Percentiles rank a stretch among this genome's conserved stretches.
phyloP scores from a whole-genome alignment of 73 alveolate genomes.

The Stentor roeselii region DNA sequence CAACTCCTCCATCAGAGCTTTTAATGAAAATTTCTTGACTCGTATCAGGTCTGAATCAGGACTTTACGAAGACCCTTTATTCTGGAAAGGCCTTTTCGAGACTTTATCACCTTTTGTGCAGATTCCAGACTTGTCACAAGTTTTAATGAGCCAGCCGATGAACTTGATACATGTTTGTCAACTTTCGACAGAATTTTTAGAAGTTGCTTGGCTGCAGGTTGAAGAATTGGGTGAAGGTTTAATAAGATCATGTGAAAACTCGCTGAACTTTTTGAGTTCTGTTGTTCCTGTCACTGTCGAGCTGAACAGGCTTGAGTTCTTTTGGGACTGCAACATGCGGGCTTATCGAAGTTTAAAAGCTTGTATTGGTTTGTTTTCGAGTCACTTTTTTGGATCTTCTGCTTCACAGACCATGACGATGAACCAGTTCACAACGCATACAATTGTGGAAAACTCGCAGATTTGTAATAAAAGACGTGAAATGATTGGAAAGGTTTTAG shows the following conservation, averaged over 20 bases:
- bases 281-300: not conserved
- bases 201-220: not conserved
- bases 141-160: not conserved
- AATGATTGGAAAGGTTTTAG: no score
- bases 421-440: not conserved
- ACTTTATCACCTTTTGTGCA: not conserved
- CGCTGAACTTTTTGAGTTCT: not conserved
- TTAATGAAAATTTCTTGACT: no score
- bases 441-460: not conserved
- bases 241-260: not conserved
- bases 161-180: no score
- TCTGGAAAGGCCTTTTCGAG: not conserved
- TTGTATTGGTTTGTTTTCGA: not conserved
- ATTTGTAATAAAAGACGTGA: not conserved
- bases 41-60: no score
- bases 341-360: not conserved
- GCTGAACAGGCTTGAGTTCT: not conserved
- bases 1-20: no score
- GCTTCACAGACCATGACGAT: not conserved
- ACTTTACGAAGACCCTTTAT: not conserved
- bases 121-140: not conserved
- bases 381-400: not conserved
- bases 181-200: not conserved
- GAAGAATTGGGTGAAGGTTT: not conserved
- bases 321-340: not conserved